Percentiles rank a stretch among this genome's conserved stretches.
Evolutionary conservation across 768 basidiomycete genomes (phyloP).

Genomic region (Auricularia auricula-judae): DNA sequence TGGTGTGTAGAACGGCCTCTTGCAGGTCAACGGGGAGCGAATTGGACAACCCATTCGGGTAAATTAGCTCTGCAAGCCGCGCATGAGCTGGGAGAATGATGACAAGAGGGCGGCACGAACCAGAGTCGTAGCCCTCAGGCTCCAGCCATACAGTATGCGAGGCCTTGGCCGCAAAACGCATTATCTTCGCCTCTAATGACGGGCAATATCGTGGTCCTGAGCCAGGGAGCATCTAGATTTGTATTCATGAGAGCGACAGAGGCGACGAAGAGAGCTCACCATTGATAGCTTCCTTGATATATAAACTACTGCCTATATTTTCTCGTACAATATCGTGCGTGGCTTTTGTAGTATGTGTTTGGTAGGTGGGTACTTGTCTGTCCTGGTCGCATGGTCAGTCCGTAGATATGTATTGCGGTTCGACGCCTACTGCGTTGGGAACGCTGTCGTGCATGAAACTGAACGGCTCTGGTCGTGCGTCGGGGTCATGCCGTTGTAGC

Average conservation of each 20-base stretch:
- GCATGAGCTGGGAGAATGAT: neutral
- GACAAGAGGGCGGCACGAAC: conserved; percentile 24
- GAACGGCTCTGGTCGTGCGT: conserved; percentile 56
- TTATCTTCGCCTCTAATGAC: conserved; percentile 78
- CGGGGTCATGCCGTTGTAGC: conserved; percentile 56
- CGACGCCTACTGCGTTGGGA: conserved; percentile 48
- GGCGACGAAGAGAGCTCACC: conserved; percentile 28
- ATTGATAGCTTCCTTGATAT: conserved; percentile 83
- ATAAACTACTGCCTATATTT: conserved; percentile 67
- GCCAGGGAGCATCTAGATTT: neutral
- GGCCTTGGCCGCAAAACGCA: conserved; percentile 62
- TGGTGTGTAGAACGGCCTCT: conserved; percentile 70
- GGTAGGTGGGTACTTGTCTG: conserved; percentile 63
- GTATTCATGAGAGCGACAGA: neutral
- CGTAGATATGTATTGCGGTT: neutral
- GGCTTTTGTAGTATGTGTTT: conserved; percentile 56
- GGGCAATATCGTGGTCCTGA: conserved; percentile 87
- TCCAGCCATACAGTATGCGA: conserved; percentile 79
- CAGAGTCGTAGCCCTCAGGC: conserved; percentile 84
- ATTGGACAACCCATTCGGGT: conserved; percentile 84
- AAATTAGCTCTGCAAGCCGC: conserved; percentile 54
- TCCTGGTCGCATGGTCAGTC: conserved; percentile 27
- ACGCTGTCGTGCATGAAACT: conserved; percentile 62
- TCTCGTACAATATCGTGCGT: conserved; percentile 71
- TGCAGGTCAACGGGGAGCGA: conserved; percentile 82